phyloP scores from a whole-genome alignment of 192 early-diverging fungal genomes.

The Funneliformis mosseae region DNA sequence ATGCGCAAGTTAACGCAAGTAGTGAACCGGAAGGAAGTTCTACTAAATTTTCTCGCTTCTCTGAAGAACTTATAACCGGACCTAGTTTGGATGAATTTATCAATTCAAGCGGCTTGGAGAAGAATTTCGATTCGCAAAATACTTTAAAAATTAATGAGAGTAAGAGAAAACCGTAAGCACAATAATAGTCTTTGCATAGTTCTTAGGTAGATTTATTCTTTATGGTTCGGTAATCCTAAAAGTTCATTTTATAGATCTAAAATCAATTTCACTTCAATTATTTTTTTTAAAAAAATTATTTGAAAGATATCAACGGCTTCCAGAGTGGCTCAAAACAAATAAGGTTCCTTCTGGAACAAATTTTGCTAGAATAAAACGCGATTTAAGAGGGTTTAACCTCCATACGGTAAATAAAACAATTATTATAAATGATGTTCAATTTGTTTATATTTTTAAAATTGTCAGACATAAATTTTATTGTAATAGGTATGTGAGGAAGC shows the following conservation, averaged over 20 bases:
- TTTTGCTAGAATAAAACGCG: slow-evolving; percentile 83
- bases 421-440: background rate
- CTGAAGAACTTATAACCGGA: slow-evolving; percentile 49
- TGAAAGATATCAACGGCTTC: slow-evolving; percentile 69
- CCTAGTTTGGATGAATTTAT: slow-evolving; percentile 61
- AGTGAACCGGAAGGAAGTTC: background rate
- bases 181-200: background rate
- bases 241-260: background rate
- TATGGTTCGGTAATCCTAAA: background rate
- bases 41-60: slow-evolving; percentile 45
- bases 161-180: background rate
- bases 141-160: background rate
- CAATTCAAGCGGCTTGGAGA: slow-evolving; percentile 25
- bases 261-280: background rate
- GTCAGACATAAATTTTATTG: background rate
- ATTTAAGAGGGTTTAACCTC: slow-evolving; percentile 91
- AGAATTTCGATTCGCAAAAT: background rate
- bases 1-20: background rate
- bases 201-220: background rate
- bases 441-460: background rate
- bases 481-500: slow-evolving; percentile 90
- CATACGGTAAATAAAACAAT: slow-evolving; percentile 59
- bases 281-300: background rate
- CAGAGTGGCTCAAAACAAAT: slow-evolving; percentile 91
- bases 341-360: slow-evolving; percentile 80